Evolutionary conservation across 2,329 filamentous ascomycete species (phyloP), one percentile per base, ranked within the genome.

Genomic region (Trichophyton benhamiae): DNA sequence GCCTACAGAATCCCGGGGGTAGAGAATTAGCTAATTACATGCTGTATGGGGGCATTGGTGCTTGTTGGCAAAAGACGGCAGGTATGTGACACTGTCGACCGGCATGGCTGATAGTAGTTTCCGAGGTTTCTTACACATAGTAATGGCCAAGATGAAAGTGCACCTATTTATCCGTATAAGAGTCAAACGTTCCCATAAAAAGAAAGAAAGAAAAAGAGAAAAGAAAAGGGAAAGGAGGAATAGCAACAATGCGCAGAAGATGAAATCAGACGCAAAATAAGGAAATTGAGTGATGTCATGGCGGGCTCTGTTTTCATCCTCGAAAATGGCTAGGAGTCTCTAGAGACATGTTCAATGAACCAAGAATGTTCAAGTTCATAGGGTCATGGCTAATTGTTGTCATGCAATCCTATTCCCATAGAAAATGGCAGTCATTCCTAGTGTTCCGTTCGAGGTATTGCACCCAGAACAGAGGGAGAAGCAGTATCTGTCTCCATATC

Each of bases 71-170:
- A n/a, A 13, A 13, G 15, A n/a, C 38, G 33, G 59, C 61, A 60
- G 58, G 53, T 52, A 25, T 58, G 55, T 30, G 41, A 33, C 57
- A 36, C 6, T 15, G 46, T 25, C 22, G 57, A 57, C 58, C 55
- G 36, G 60, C 17, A 13, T 49, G 20, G 5, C 25, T 38, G 33
- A 49, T 30, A 53, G 62, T 60, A 59, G 48, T 59, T 20, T 60
- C 53, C 60, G 27, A 57, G 58, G 63, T 42, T 17, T 66, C 59
- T 60, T 75, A 77, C 76, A 77, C 66, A 77, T 75, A 59, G 76
- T 77, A 63, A 78, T 73, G 61, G 73, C 72, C 64, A 77, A 66
- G 61, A 78, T 77, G 66, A 77, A 72, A 60, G 71, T 69, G 67
- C 74, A 76, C 76, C 76, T 78, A 72, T 44, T 68, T 68, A 65